Evolutionary conservation across 345 rosid species (phyloP).

Genomic region (Boechera divaricarpa): DNA sequence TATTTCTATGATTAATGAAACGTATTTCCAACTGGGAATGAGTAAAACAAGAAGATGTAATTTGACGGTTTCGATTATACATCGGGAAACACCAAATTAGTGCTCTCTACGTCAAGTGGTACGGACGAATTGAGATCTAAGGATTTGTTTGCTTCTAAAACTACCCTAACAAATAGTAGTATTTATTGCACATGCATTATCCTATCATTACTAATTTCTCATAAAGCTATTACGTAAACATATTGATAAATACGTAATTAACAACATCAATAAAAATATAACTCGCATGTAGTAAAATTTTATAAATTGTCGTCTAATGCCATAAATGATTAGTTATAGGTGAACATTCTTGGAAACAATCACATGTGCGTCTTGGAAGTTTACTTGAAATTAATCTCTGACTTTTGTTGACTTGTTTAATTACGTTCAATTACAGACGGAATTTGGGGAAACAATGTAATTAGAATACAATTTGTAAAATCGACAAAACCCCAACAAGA

Average conservation of each 20-base stretch:
- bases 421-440: neutral
- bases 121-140: constrained; percentile 43
- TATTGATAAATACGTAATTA: neutral
- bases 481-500: constrained; percentile 31
- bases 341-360: constrained; percentile 47
- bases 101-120: constrained; percentile 39
- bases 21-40: neutral
- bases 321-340: constrained; percentile 27
- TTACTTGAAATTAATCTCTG: constrained; percentile 24
- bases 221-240: neutral
- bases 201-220: constrained; percentile 1
- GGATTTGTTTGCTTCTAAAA: neutral
- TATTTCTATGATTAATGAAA: neutral
- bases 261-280: neutral
- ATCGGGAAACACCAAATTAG: constrained; percentile 21
- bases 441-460: constrained; percentile 13
- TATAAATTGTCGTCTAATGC: constrained; percentile 32
- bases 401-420: constrained; percentile 29
- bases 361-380: constrained; percentile 35
- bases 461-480: constrained; percentile 12
- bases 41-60: constrained; percentile 18
- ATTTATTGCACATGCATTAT: constrained; percentile 32
- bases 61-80: constrained; percentile 30
- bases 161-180: neutral
- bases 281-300: constrained; percentile 7